Conservation (phyloP, 768 basidiomycete genomes). For the Pleurotus giganteus region DNA sequence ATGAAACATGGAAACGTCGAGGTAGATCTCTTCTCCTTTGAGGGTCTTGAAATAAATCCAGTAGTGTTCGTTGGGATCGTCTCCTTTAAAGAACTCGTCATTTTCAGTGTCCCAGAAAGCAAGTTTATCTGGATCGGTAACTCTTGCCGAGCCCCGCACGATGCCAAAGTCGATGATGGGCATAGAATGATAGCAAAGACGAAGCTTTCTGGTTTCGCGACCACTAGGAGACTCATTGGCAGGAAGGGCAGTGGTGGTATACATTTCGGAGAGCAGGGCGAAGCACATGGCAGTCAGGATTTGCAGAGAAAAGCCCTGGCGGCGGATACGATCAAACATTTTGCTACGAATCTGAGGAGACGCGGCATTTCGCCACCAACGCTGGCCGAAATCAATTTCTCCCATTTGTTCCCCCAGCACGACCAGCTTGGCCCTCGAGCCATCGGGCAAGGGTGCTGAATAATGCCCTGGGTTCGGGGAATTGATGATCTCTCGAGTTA, state of each 20-base stretch:
- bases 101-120: conserved; percentile 28
- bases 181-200: conserved; percentile 33
- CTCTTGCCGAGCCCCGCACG: conserved; percentile 29
- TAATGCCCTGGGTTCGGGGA: conserved; percentile 19
- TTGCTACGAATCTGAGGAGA: conserved; percentile 24
- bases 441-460: conserved; percentile 21
- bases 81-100: conserved; percentile 26
- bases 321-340: conserved; percentile 26
- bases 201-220: conserved; percentile 26
- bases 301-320: conserved; percentile 32
- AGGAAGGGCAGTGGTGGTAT: conserved; percentile 30
- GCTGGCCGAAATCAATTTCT: not conserved
- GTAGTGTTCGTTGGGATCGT: conserved; percentile 45
- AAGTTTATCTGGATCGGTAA: conserved; percentile 33
- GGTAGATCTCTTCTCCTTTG: conserved; percentile 35
- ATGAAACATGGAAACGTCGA: conserved; percentile 41
- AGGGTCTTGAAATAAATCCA: conserved; percentile 49
- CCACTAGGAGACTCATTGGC: conserved; percentile 10
- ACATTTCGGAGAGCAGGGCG: conserved; percentile 36
- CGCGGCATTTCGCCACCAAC: conserved; percentile 35
- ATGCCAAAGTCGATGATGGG: conserved; percentile 48
- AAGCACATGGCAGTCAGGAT: conserved; percentile 30
- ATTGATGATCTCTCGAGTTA: conserved; percentile 26
- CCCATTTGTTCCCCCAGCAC: conserved; percentile 25
- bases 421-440: conserved; percentile 23